Evolutionary conservation across 495 filamentous ascomycete genomes (phyloP).

Genomic region (Trichoderma virens): DNA sequence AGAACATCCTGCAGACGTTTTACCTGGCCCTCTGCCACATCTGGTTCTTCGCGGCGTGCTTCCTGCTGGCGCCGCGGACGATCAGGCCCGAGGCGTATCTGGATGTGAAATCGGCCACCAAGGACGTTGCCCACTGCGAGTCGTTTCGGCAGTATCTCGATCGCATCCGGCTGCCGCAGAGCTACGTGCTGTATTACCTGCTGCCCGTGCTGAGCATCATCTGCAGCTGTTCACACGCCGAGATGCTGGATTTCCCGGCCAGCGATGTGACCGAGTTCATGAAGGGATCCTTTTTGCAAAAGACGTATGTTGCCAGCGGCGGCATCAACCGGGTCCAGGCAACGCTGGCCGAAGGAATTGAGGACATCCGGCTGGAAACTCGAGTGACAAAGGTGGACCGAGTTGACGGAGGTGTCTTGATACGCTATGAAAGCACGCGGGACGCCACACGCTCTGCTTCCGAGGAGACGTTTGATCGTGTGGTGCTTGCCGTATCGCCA

Average conservation of each 20-base stretch:
- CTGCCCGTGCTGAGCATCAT: conserved; percentile 47
- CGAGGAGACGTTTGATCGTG: conserved; percentile 30
- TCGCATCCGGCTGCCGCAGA: conserved; percentile 37
- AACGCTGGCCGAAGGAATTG: conserved; percentile 28
- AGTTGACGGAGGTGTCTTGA: background rate
- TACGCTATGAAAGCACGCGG: background rate
- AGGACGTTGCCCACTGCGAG: conserved; percentile 20
- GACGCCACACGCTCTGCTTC: background rate
- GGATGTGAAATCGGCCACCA: background rate
- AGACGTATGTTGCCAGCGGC: conserved; percentile 33
- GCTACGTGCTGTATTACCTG: conserved; percentile 37
- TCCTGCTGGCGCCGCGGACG: conserved; percentile 15
- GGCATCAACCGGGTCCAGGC: conserved; percentile 40
- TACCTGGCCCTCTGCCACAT: conserved; percentile 32
- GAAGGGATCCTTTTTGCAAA: conserved; percentile 9
- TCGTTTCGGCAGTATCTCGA: conserved; percentile 34
- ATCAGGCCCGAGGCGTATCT: background rate
- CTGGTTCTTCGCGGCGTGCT: conserved; percentile 31
- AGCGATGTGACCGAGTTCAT: conserved; percentile 41
- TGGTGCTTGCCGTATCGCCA: conserved; percentile 41
- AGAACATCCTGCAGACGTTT: conserved; percentile 3
- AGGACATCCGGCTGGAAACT: conserved; percentile 9
- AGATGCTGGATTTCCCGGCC: conserved; percentile 44
- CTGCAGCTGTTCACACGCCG: conserved; percentile 43
- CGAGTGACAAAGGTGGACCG: conserved; percentile 9